Evolutionary conservation across 2,329 filamentous ascomycete genomes (phyloP).

Genomic region (Boeremia exigua): DNA sequence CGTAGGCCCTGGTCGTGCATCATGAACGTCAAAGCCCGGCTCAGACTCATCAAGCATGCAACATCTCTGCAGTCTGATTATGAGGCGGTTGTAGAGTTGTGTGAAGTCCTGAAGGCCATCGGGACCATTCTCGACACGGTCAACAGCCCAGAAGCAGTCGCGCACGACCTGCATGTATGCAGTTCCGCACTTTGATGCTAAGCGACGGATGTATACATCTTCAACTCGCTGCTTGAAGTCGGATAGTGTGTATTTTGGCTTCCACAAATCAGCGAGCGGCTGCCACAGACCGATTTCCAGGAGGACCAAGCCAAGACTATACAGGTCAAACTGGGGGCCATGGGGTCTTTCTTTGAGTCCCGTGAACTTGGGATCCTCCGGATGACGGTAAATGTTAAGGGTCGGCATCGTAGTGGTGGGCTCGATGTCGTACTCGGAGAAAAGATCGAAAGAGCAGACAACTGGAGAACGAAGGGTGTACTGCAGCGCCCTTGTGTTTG

Average conservation of each 20-base stretch:
- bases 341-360: conserved; percentile 36
- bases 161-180: conserved; percentile 78
- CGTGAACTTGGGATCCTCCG: conserved; percentile 56
- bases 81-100: conserved; percentile 53
- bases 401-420: conserved; percentile 47
- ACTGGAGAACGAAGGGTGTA: conserved; percentile 71
- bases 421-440: conserved; percentile 63
- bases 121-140: conserved; percentile 47
- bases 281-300: conserved; percentile 80
- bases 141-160: conserved; percentile 73
- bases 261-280: conserved; percentile 64
- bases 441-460: conserved; percentile 76
- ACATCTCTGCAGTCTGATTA: conserved; percentile 49
- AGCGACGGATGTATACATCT: conserved; percentile 67
- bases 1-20: conserved; percentile 29
- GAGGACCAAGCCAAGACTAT: conserved; percentile 74
- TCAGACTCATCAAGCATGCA: conserved; percentile 49
- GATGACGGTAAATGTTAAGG: conserved; percentile 72
- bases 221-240: conserved; percentile 70
- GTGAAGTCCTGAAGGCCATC: conserved; percentile 42
- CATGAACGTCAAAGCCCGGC: conserved; percentile 36
- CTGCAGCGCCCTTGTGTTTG: conserved; percentile 49
- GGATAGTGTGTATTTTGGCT: conserved; percentile 64
- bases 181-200: conserved; percentile 73
- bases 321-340: conserved; percentile 65